A percentile compares a stretch with the other conserved stretches of the same genome.
Conservation (phyloP, 371 early-diverging fungal species). For the Mucor irregularis region DNA sequence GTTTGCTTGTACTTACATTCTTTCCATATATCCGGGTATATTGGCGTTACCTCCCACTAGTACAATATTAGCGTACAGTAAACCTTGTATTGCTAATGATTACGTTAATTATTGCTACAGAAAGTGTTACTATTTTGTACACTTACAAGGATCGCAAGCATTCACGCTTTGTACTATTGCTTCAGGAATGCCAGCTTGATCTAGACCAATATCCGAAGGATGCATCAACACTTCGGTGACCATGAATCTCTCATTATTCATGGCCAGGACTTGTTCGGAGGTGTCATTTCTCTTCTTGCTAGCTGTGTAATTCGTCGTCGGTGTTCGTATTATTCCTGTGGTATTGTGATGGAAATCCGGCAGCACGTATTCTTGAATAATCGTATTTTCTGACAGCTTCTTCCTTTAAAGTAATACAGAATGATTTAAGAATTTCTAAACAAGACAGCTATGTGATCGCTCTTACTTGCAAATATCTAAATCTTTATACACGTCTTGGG, state of each 20-base stretch:
- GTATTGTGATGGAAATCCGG: conserved; percentile 71
- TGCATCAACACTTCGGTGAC: conserved; percentile 84
- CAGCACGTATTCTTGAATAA: conserved; percentile 77
- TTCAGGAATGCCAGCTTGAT: conserved; percentile 83
- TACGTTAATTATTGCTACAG: not conserved
- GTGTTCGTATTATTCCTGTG: conserved; percentile 58
- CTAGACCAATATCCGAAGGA: conserved; percentile 82
- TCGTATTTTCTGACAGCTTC: conserved; percentile 49
- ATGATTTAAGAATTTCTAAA: not conserved
- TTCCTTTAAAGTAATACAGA: no score
- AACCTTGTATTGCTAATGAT: conserved; percentile 57
- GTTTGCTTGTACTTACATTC: conserved; percentile 61
- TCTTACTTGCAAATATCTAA: conserved; percentile 65
- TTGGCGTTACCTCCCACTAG: conserved; percentile 77
- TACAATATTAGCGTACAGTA: conserved; percentile 75
- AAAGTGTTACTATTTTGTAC: not conserved
- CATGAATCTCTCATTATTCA: conserved; percentile 86
- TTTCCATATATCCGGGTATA: conserved; percentile 67
- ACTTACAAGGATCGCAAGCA: conserved; percentile 54
- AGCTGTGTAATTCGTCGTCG: not conserved
- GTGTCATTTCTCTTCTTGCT: conserved; percentile 10
- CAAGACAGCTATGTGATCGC: no score
- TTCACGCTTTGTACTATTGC: conserved; percentile 67
- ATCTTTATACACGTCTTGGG: conserved; percentile 67
- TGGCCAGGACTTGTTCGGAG: conserved; percentile 59